phyloP scores from a whole-genome alignment of 2,329 filamentous ascomycete genomes.

The Epichloe coenophiala region DNA sequence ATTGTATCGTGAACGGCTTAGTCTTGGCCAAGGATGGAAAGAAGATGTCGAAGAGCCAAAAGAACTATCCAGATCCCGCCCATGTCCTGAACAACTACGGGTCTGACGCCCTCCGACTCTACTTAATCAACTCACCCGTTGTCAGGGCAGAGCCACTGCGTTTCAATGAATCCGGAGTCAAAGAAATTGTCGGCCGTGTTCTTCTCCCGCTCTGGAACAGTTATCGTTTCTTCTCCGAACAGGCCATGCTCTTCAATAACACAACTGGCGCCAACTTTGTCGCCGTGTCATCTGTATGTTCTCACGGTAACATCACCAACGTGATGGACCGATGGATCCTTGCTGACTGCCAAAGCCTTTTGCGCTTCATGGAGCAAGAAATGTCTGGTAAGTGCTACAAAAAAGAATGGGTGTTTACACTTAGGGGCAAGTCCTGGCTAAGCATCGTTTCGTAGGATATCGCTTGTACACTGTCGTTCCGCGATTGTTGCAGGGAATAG shows the following conservation, averaged over 20 bases:
- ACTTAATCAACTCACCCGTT: constrained; percentile 16
- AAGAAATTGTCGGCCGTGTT: constrained; percentile 13
- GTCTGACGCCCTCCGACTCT: constrained; percentile 14
- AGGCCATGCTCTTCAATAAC: constrained; percentile 12
- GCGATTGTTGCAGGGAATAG: constrained; percentile 60
- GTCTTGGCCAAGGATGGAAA: constrained; percentile 16
- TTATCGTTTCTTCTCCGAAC: constrained; percentile 15
- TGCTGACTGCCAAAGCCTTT: constrained; percentile 69
- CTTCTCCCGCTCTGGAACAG: constrained; percentile 17
- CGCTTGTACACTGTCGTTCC: constrained; percentile 76
- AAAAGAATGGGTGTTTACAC: not conserved
- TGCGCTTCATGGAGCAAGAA: constrained; percentile 77
- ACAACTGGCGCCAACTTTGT: constrained; percentile 10
- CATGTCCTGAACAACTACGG: constrained; percentile 12
- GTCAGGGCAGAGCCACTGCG: constrained; percentile 14
- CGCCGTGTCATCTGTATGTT: not conserved
- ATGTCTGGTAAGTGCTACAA: constrained; percentile 49
- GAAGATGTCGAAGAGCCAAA: constrained; percentile 17
- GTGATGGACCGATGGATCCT: constrained; percentile 89
- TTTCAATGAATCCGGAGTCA: constrained; percentile 15
- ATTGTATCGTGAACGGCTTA: constrained; percentile 15
- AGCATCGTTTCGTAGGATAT: constrained; percentile 23
- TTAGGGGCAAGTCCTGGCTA: no score
- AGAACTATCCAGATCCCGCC: constrained; percentile 14
- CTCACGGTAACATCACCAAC: constrained; percentile 6